Evolutionary conservation across 2,329 filamentous ascomycete genomes (phyloP).

Genomic region (Neophaeococcomyces aloes): DNA sequence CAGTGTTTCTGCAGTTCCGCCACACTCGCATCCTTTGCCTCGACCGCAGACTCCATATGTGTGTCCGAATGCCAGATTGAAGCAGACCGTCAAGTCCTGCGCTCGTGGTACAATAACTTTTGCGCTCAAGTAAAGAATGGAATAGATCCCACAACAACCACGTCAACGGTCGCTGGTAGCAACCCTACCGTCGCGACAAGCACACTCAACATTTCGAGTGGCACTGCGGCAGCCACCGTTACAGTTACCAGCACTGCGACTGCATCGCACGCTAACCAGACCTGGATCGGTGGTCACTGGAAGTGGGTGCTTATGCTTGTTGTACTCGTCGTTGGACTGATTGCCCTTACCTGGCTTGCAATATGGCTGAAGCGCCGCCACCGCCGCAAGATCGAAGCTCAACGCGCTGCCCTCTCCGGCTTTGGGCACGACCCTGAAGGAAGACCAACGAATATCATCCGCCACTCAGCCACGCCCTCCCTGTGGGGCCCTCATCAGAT

Average conservation of each 20-base stretch:
- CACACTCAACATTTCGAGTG: conserved; percentile 16
- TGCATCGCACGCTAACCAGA: conserved; percentile 1
- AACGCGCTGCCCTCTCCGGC: conserved; percentile 26
- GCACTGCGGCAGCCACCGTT: conserved; percentile 17
- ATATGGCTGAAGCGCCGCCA: conserved; percentile 65
- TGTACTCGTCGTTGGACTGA: conserved; percentile 59
- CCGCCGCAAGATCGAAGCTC: conserved; percentile 53
- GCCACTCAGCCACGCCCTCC: conserved; percentile 19
- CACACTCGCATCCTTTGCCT: conserved; percentile 48
- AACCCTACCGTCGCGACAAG: conserved; percentile 18
- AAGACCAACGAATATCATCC: conserved; percentile 20
- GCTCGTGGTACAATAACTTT: conserved; percentile 59
- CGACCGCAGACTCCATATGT: conserved; percentile 51
- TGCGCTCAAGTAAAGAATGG: conserved; percentile 44
- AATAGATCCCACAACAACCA: conserved; percentile 21
- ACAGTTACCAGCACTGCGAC: conserved; percentile 21
- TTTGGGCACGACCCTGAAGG: conserved; percentile 24
- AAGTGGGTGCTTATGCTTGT: conserved; percentile 76
- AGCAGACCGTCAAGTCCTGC: conserved; percentile 47
- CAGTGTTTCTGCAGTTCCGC: conserved; percentile 64
- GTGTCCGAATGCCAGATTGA: conserved; percentile 46
- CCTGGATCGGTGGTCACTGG: conserved; percentile 56
- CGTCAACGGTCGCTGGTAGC: conserved; percentile 24
- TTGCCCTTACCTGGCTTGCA: conserved; percentile 55
- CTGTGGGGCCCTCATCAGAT: conserved; percentile 29